Evolutionary conservation across 2,329 filamentous ascomycete genomes (phyloP).

Genomic region (Stylonectria norvegica): DNA sequence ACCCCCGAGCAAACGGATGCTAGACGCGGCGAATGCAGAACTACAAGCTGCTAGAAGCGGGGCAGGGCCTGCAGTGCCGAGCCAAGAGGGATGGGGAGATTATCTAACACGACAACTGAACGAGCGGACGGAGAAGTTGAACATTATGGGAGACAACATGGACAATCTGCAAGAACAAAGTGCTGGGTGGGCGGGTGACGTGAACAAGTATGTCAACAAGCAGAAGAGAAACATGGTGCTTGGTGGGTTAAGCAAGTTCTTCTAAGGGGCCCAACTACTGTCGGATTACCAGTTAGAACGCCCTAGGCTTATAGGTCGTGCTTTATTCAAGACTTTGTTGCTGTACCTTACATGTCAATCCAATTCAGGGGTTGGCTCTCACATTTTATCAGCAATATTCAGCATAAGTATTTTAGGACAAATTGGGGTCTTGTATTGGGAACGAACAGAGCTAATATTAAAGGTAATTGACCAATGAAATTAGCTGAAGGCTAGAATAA

Average conservation of each 20-base stretch:
- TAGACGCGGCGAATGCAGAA: constrained; percentile 74
- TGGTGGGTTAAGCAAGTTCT: constrained; percentile 62
- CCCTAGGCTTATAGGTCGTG: too few species aligned
- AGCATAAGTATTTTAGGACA: too few species aligned
- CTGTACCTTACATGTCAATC: too few species aligned
- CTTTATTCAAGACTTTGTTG: too few species aligned
- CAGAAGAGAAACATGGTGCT: constrained; percentile 85
- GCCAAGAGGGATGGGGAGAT: constrained; percentile 65
- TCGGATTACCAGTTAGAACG: too few species aligned
- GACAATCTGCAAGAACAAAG: constrained; percentile 78
- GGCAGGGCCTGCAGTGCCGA: constrained; percentile 21
- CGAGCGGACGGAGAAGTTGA: constrained; percentile 84
- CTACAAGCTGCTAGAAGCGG: constrained; percentile 54
- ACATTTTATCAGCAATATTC: too few species aligned
- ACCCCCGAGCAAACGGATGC: constrained; percentile 83
- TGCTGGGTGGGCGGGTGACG: constrained; percentile 80
- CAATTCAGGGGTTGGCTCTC: too few species aligned
- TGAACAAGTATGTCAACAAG: constrained; percentile 78
- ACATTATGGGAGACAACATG: constrained; percentile 79
- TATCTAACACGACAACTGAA: constrained; percentile 86
- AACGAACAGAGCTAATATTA: too few species aligned
- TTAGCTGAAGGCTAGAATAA: too few species aligned
- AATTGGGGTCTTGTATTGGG: too few species aligned
- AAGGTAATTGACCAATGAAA: too few species aligned
- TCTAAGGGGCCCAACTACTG: constrained; percentile 25